A percentile compares a stretch with the other conserved stretches of the same genome.
Conservation (phyloP, 108 stramenopile species). For the Epithemia pelagica region DNA sequence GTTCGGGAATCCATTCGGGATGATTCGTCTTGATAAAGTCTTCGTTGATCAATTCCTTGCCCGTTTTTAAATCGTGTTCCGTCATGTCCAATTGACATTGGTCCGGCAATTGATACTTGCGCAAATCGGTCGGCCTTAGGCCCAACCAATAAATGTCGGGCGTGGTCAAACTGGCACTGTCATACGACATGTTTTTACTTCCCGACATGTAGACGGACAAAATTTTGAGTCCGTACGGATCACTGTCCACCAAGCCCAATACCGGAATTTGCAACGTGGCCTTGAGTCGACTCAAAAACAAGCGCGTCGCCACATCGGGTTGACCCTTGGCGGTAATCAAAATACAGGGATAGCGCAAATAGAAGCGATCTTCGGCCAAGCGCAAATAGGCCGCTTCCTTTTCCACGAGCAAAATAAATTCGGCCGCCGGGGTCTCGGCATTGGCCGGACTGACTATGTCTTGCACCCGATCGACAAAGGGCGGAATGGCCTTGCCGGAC, state of each 20-base stretch:
- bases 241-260: constrained; percentile 91
- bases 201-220: constrained; percentile 91
- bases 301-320: constrained; percentile 88
- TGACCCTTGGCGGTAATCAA: constrained; percentile 98
- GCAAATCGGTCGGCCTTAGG: constrained; percentile 88
- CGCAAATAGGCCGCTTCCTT: constrained; percentile 99
- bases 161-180: constrained; percentile 91
- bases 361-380: constrained; percentile 95
- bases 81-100: constrained; percentile 97
- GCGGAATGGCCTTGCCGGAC: constrained; percentile 96
- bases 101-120: constrained; percentile 67
- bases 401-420: constrained; percentile 95
- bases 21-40: constrained; percentile 91
- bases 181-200: constrained; percentile 95
- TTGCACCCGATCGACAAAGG: constrained; percentile 95
- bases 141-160: constrained; percentile 96
- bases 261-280: constrained; percentile 91
- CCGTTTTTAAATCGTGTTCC: constrained; percentile 95
- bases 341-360: constrained; percentile 94
- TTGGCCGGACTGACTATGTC: constrained; percentile 56
- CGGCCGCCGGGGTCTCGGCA: no score
- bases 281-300: constrained; percentile 79
- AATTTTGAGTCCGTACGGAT: constrained; percentile 98
- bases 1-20: constrained; percentile 90
- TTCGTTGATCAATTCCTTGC: constrained; percentile 90